phyloP scores from a whole-genome alignment of 139 green algal species.

The Tetraselmis striata region DNA sequence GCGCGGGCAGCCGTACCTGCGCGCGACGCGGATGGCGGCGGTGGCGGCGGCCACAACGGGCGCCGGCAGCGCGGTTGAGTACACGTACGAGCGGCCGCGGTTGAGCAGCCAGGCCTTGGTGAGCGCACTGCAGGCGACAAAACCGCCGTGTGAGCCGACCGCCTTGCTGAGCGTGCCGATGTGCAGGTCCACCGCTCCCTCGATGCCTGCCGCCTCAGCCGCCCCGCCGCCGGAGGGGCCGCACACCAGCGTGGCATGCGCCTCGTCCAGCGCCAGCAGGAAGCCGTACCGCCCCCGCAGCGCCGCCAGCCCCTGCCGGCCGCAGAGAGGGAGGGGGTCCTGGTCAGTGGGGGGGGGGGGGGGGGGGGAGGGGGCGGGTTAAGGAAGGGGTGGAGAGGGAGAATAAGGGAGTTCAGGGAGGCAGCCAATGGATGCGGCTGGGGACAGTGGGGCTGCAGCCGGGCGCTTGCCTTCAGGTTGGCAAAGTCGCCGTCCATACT shows the following conservation, averaged over 20 bases:
- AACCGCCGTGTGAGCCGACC: conserved; percentile 75
- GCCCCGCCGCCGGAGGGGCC: conserved; percentile 66
- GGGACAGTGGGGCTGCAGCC: too few species aligned
- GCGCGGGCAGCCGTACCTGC: too few species aligned
- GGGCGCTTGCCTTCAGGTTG: conserved; percentile 47
- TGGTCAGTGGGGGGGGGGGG: too few species aligned
- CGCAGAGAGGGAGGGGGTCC: conserved; percentile 1
- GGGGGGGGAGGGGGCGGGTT: too few species aligned
- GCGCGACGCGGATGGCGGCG: conserved; percentile 52
- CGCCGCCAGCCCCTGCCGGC: conserved; percentile 37
- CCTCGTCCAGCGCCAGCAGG: conserved; percentile 86
- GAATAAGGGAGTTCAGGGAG: too few species aligned
- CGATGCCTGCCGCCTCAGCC: conserved; percentile 42
- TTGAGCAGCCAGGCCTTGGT: conserved; percentile 66
- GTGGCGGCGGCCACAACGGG: conserved; percentile 69
- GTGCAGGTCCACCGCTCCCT: conserved; percentile 70
- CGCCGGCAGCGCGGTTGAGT: conserved; percentile 75
- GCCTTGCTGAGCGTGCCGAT: conserved; percentile 95
- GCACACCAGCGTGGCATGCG: conserved; percentile 89
- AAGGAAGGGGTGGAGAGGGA: too few species aligned
- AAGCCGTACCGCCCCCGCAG: conserved; percentile 71
- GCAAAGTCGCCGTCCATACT: conserved; percentile 93
- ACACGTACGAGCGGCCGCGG: conserved; percentile 60
- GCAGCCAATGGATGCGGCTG: too few species aligned
- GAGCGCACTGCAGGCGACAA: conserved; percentile 59